A percentile compares a stretch with the other conserved stretches of the same genome.
Conservation (phyloP, 83 land plant species). For the Thuja plicata region DNA sequence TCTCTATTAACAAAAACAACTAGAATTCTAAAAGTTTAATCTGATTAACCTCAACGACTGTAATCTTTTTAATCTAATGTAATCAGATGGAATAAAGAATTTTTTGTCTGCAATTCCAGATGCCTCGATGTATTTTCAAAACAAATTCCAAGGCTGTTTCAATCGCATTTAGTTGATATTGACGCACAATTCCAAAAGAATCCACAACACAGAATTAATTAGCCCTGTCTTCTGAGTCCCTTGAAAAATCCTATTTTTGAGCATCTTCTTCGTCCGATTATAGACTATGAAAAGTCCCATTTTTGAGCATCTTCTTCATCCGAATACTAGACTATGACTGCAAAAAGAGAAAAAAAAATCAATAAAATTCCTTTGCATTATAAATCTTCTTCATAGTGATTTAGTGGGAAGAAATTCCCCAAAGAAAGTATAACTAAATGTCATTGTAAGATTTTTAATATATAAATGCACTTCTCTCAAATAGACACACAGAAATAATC, state of each 20-base stretch:
- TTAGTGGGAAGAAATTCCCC: no score
- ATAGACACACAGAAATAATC: no score
- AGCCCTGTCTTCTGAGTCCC: not conserved
- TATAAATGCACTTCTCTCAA: no score
- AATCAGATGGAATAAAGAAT: not conserved
- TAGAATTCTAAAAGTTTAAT: not conserved
- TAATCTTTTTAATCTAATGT: no score
- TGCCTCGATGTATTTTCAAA: not conserved
- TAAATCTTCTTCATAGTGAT: no score
- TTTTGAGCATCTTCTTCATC: no score
- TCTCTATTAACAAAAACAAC: not conserved
- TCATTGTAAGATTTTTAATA: no score
- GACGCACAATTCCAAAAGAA: not conserved
- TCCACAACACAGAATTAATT: not conserved
- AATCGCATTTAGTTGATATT: not conserved
- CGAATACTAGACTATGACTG: no score
- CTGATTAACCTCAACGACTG: not conserved
- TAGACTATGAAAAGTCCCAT: no score
- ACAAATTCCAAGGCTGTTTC: not conserved
- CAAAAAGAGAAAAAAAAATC: no score
- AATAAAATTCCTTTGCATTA: no score
- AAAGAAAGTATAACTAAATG: no score
- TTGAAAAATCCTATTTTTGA: not conserved
- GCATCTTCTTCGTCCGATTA: not conserved
- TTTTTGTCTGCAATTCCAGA: not conserved